Percentiles rank a stretch among this genome's conserved stretches.
phyloP scores from a whole-genome alignment of 2,329 filamentous ascomycete genomes.

The Sporothrix globosa region DNA sequence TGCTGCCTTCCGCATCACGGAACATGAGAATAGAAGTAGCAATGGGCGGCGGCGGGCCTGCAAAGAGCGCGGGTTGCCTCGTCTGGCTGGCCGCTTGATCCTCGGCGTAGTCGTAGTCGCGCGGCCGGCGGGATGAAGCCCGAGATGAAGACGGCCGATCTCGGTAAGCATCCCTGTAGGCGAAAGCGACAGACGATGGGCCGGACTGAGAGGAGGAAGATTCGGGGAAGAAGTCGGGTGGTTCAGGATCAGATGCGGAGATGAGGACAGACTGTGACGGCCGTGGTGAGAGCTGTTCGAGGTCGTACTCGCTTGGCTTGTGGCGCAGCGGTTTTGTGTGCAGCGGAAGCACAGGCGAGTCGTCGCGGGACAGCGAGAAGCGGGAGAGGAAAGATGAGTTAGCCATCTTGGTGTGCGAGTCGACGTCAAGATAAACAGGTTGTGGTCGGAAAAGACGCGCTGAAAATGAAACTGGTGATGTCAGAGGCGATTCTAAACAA shows the following conservation, averaged over 20 bases:
- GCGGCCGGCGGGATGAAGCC: slow-evolving; percentile 30
- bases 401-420: slow-evolving; percentile 21
- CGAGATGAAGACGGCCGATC: slow-evolving; percentile 28
- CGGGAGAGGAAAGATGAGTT: slow-evolving; percentile 42
- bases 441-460: background rate
- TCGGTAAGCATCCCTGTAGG: slow-evolving; percentile 24
- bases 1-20: slow-evolving; percentile 41
- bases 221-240: slow-evolving; percentile 27
- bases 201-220: background rate
- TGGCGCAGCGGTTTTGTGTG: slow-evolving; percentile 39
- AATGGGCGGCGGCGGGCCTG: slow-evolving; percentile 57
- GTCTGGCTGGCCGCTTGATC: slow-evolving; percentile 34
- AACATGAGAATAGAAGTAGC: slow-evolving; percentile 48
- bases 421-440: no score
- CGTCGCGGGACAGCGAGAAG: slow-evolving; percentile 39
- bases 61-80: slow-evolving; percentile 47
- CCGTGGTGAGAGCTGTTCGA: slow-evolving; percentile 43
- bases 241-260: slow-evolving; percentile 28
- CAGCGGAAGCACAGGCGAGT: slow-evolving; percentile 40
- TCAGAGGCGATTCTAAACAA: background rate
- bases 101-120: slow-evolving; percentile 2
- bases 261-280: slow-evolving; percentile 40
- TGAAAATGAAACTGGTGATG: background rate
- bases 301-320: slow-evolving; percentile 44
- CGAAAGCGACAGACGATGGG: slow-evolving; percentile 24